These are phyloP conservation scores for Lactarius hatsudake DNA, from an alignment of 768 basidiomycete species.

Conservation along the genomic window DNA sequence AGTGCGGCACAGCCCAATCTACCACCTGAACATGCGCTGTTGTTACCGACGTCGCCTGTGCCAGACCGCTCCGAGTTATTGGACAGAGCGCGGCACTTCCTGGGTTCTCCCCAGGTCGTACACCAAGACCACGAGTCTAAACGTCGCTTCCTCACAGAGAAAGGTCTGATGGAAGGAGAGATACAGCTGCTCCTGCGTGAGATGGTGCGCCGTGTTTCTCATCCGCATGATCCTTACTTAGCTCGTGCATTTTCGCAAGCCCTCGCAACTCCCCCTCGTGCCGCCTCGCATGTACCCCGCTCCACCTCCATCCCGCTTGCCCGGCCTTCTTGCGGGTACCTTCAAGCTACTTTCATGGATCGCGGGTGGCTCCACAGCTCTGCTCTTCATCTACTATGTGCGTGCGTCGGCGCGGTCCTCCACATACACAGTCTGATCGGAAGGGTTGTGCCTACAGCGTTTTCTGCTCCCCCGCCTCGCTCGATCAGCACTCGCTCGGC, in stretches of 20 bases:
- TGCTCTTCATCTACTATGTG: slow-evolving; percentile 67
- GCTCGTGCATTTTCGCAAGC: slow-evolving; percentile 17
- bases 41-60: not conserved
- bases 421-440: not conserved
- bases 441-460: slow-evolving; percentile 43
- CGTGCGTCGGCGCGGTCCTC: slow-evolving; percentile 40
- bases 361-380: slow-evolving; percentile 55
- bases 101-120: slow-evolving; percentile 62
- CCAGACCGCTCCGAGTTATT: slow-evolving; percentile 32
- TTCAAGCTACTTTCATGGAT: slow-evolving; percentile 63
- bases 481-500: slow-evolving; percentile 57
- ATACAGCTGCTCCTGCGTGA: slow-evolving; percentile 57
- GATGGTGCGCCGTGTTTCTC: slow-evolving; percentile 40
- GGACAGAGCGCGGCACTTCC: slow-evolving; percentile 57
- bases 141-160: slow-evolving; percentile 63
- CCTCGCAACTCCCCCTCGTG: slow-evolving; percentile 44
- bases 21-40: slow-evolving; percentile 9
- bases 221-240: slow-evolving; percentile 26
- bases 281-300: slow-evolving; percentile 76
- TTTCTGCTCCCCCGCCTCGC: slow-evolving; percentile 66
- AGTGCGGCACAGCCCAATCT: not conserved
- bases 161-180: slow-evolving; percentile 62
- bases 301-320: slow-evolving; percentile 65
- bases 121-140: slow-evolving; percentile 56
- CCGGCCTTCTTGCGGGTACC: slow-evolving; percentile 60